These are phyloP conservation scores for Rhipidocladum racemiflorum DNA, from an alignment of 176 grass and related monocot genomes.

Conservation along the genomic window DNA sequence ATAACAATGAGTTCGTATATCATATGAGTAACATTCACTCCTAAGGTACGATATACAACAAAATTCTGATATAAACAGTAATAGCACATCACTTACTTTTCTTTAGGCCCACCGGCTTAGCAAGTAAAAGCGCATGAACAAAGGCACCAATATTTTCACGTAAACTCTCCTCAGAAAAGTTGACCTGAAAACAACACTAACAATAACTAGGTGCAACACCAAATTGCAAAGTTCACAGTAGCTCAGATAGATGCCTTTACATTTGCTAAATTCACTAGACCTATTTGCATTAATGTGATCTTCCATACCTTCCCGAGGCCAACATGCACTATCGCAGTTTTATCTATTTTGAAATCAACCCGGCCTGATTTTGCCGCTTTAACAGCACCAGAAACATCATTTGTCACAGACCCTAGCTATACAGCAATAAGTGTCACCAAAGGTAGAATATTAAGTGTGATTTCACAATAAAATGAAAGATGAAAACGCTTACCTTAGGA, in stretches of 20 bases:
- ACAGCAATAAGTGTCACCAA: constrained; percentile 31
- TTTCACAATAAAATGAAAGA: constrained; percentile 9
- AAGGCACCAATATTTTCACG: constrained; percentile 97
- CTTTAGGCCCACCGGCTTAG: constrained; percentile 89
- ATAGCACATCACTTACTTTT: constrained; percentile 66
- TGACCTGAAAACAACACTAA: constrained; percentile 58
- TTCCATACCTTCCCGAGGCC: constrained; percentile 92
- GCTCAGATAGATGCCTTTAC: neutral
- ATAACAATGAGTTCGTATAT: neutral
- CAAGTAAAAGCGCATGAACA: constrained; percentile 88
- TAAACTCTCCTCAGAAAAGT: constrained; percentile 83
- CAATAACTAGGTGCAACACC: constrained; percentile 17
- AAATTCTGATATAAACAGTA: neutral
- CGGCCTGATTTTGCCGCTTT: constrained; percentile 86
- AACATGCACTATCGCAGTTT: constrained; percentile 98
- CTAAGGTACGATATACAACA: constrained; percentile 15
- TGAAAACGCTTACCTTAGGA: constrained; percentile 71
- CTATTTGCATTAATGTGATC: constrained; percentile 16
- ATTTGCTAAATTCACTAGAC: constrained; percentile 2
- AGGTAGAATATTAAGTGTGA: neutral
- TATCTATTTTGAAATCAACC: constrained; percentile 97
- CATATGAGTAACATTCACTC: constrained; percentile 12
- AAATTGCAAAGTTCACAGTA: neutral
- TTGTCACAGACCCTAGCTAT: constrained; percentile 92
- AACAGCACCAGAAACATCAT: constrained; percentile 82